Evolutionary conservation across 2,329 filamentous ascomycete species (phyloP).

Genomic region (Pseudonectria buxi): DNA sequence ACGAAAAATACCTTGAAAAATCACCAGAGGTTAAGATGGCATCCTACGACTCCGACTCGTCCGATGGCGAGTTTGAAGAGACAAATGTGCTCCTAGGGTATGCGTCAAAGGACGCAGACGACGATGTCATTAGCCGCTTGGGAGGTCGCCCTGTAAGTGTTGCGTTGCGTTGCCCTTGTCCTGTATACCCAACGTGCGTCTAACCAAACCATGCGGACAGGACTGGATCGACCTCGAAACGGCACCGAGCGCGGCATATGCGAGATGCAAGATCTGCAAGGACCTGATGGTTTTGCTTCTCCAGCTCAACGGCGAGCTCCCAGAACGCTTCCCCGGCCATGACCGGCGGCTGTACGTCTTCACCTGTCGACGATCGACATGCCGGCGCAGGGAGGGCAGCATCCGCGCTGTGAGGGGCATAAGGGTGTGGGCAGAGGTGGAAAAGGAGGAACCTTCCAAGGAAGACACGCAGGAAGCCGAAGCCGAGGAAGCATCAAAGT

Average conservation of each 20-base stretch:
- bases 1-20: slow-evolving; percentile 10
- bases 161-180: slow-evolving; percentile 1
- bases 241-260: slow-evolving; percentile 68
- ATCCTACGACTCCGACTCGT: slow-evolving; percentile 82
- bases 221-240: slow-evolving; percentile 73
- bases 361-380: slow-evolving; percentile 69
- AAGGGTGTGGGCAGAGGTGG: slow-evolving; percentile 35
- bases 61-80: slow-evolving; percentile 63
- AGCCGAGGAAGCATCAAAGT: slow-evolving; percentile 27
- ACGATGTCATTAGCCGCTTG: slow-evolving; percentile 80
- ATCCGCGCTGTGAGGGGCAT: slow-evolving; percentile 69
- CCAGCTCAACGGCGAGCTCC: slow-evolving; percentile 85
- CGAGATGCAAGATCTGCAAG: slow-evolving; percentile 83
- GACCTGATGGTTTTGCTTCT: slow-evolving; percentile 76
- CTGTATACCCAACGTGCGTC: slow-evolving; percentile 4
- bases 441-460: slow-evolving; percentile 27
- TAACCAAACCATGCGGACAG: slow-evolving; percentile 38
- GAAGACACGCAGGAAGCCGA: slow-evolving; percentile 24
- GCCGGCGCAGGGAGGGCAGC: slow-evolving; percentile 75
- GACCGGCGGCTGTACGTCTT: slow-evolving; percentile 86
- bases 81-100: slow-evolving; percentile 90
- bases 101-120: slow-evolving; percentile 68
- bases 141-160: slow-evolving; percentile 75
- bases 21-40: slow-evolving; percentile 45
- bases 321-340: slow-evolving; percentile 77